phyloP scores from a whole-genome alignment of 2,329 filamentous ascomycete genomes.

The Bipolaris zeicola region DNA sequence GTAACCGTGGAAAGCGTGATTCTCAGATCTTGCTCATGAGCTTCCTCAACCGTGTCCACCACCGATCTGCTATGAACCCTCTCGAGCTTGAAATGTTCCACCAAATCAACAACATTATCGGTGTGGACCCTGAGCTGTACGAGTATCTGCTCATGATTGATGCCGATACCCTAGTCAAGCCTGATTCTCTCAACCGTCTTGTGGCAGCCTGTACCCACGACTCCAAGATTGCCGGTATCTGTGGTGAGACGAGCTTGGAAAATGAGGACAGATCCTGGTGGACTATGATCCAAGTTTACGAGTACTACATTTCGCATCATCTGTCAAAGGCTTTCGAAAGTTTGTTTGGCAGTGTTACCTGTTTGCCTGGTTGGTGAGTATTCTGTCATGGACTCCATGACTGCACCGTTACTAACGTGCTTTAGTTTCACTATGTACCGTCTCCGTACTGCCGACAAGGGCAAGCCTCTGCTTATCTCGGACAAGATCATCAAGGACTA shows the following conservation, averaged over 20 bases:
- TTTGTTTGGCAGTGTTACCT: conserved; percentile 96
- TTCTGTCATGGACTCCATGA: background rate
- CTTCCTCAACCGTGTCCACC: conserved; percentile 97
- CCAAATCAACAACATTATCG: conserved; percentile 98
- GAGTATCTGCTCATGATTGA: conserved; percentile 98
- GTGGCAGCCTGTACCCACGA: conserved; percentile 93
- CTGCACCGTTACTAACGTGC: conserved; percentile 20
- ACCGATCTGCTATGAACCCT: conserved; percentile 91
- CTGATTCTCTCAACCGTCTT: conserved; percentile 89
- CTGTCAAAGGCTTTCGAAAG: conserved; percentile 97
- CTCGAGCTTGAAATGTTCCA: conserved; percentile 98
- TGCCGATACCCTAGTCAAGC: conserved; percentile 90
- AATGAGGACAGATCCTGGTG: conserved; percentile 96
- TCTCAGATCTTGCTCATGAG: conserved; percentile 95
- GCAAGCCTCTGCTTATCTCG: conserved; percentile 90
- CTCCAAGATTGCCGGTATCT: conserved; percentile 95
- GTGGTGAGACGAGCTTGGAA: conserved; percentile 92
- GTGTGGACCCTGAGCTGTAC: conserved; percentile 95
- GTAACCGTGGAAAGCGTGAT: conserved; percentile 98
- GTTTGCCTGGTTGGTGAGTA: conserved; percentile 96
- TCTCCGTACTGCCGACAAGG: conserved; percentile 88
- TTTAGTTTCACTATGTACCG: conserved; percentile 98
- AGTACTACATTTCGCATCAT: conserved; percentile 99
- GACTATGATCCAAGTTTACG: conserved; percentile 99
- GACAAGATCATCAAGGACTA: conserved; percentile 89